Conservation (phyloP, 345 rosid genomes). For the Lenwebbia sp. region DNA sequence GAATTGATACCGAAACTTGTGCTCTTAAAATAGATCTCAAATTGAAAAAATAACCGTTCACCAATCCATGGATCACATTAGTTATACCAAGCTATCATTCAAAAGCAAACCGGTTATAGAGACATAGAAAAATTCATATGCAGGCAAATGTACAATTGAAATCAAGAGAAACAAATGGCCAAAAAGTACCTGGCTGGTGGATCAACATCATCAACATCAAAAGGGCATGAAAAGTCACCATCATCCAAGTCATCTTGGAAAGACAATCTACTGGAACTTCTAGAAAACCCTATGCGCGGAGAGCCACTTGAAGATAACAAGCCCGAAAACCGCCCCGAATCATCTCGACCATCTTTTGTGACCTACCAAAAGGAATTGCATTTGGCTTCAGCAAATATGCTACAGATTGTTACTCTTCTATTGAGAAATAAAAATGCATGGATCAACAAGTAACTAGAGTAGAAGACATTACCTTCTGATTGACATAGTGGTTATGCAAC, state of each 20-base stretch:
- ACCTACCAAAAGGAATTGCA: conserved; percentile 26
- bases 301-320: conserved; percentile 80
- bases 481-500: conserved; percentile 48
- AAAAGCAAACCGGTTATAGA: neutral
- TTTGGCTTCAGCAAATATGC: neutral
- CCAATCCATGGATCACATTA: neutral
- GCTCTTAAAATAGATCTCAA: neutral
- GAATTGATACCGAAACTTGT: neutral
- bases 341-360: conserved; percentile 58
- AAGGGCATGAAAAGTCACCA: conserved; percentile 80
- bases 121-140: neutral
- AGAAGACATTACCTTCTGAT: conserved; percentile 44
- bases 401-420: neutral
- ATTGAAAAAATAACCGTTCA: neutral
- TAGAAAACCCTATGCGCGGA: conserved; percentile 67
- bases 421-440: neutral
- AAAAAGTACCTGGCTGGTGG: conserved; percentile 40
- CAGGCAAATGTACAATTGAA: neutral
- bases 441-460: neutral
- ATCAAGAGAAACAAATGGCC: neutral
- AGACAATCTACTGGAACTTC: conserved; percentile 81
- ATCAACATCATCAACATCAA: conserved; percentile 83
- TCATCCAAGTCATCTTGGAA: conserved; percentile 73
- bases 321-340: conserved; percentile 83
- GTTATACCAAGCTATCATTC: neutral